Percentiles rank a stretch among this genome's conserved stretches.
These are phyloP conservation scores for Fusarium ambrosium DNA, from an alignment of 2,329 filamentous ascomycete species.

Conservation along the genomic window DNA sequence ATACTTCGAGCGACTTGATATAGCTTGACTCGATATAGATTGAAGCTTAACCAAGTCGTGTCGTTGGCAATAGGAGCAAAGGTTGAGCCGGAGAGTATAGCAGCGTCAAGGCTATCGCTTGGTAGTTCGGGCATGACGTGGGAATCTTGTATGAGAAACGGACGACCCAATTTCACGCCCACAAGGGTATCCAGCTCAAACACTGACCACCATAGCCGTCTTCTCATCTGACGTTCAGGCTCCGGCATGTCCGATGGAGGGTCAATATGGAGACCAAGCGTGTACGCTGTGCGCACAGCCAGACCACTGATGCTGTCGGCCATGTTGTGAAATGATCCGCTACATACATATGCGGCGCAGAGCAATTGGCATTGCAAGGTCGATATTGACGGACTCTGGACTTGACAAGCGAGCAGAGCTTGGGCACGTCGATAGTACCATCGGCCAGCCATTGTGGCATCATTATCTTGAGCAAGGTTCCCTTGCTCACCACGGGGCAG, in stretches of 20 bases:
- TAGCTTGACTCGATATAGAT: neutral
- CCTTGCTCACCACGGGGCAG: neutral
- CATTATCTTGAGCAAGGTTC: neutral
- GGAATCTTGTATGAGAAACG: neutral
- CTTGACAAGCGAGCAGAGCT: neutral
- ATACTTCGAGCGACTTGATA: neutral
- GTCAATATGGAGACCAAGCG: neutral
- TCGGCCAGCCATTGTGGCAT: conserved; percentile 1
- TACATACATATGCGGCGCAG: neutral
- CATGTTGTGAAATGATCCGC: neutral
- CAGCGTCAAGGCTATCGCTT: neutral
- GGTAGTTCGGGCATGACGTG: neutral
- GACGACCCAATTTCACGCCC: neutral
- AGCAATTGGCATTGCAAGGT: neutral
- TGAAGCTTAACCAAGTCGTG: conserved; percentile 1
- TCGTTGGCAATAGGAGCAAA: neutral
- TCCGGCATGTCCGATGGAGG: neutral
- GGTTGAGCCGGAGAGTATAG: neutral
- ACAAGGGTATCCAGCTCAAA: neutral
- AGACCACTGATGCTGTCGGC: neutral
- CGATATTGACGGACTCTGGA: neutral
- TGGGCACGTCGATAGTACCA: conserved; percentile 4
- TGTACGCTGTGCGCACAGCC: neutral
- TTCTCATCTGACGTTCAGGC: neutral
- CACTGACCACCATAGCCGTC: conserved; percentile 1